Evolutionary conservation across 2,329 filamentous ascomycete genomes (phyloP), one percentile per base, ranked within the genome.

Genomic region (Westerdykella ornata): DNA sequence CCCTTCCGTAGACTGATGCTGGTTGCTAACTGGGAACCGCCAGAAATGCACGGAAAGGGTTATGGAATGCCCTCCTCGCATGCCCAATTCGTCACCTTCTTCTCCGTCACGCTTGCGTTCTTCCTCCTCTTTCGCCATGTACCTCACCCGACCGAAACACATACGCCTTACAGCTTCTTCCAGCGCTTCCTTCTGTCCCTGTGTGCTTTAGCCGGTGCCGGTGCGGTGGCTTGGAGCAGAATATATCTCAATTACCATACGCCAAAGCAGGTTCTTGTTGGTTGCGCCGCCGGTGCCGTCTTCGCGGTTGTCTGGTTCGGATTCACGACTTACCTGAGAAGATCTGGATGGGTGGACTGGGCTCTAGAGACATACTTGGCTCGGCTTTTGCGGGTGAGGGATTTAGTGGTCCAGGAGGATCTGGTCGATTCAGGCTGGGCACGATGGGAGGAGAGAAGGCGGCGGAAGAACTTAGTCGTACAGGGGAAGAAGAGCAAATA

Each of bases 11-110:
- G 7, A 7, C 16, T 35, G 19, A 19, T 38, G 4, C 20, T 19
- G 30, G 2, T 3, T 32, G 36, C 48, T 52, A 31, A 55, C 31
- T 32, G 14, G 14, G 38, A 4, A 17, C 41, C 30, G n/a, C 6
- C 28, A 81, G 78, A 78, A 66, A 80, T 82, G 72, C 81, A 89
- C 59, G 79, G 88, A 42, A 94, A 94, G 66, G 92, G 92, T 49
- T 98, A 98, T 62, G 94, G 92, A 55, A 98, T 98, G 94, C 92
- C 92, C 9, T 82, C 79, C 6, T 96, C 89, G 29, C 92, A 98
- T 69, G 85, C 92, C 7, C 92, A 98, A 70, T 98, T 96, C 64
- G 85, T 90, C 46, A 78, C 84, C 42, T 98, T 88, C 72, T 97
- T 95, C 76, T 84, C 87, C 43, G 71, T 94, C 43, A 92, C 85